Percentiles rank a stretch among this genome's conserved stretches.
These are phyloP conservation scores for Acacia acuminata DNA, from an alignment of 306 rosid genomes.

Conservation along the genomic window DNA sequence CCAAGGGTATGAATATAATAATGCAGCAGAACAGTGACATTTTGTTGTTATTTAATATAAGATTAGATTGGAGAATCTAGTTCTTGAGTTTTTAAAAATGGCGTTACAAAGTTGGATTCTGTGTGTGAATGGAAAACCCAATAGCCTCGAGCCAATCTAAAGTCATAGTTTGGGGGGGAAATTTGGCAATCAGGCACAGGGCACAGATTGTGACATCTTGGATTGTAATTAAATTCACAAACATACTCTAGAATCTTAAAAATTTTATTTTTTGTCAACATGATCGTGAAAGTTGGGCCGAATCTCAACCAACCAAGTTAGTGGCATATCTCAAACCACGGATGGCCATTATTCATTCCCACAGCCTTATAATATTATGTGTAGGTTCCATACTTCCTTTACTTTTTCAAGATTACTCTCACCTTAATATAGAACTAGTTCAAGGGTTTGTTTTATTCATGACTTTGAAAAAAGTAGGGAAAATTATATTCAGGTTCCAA, in stretches of 20 bases:
- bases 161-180: slow-evolving; percentile 22
- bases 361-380: not conserved
- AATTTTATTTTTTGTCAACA: not conserved
- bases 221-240: slow-evolving; percentile 33
- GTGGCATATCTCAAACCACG: slow-evolving; percentile 26
- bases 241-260: slow-evolving; percentile 33
- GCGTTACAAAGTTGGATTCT: slow-evolving; percentile 33
- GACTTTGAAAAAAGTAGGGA: too few species aligned
- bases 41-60: slow-evolving; percentile 1
- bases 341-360: slow-evolving; percentile 33
- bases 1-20: not conserved
- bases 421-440: too few species aligned
- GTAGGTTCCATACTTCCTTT: too few species aligned
- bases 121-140: slow-evolving; percentile 31
- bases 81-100: slow-evolving; percentile 13
- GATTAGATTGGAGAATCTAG: slow-evolving; percentile 26
- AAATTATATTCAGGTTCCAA: too few species aligned
- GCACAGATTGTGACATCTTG: slow-evolving; percentile 41
- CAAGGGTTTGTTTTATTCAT: too few species aligned
- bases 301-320: slow-evolving; percentile 37
- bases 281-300: slow-evolving; percentile 31
- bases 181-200: slow-evolving; percentile 41
- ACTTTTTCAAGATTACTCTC: too few species aligned
- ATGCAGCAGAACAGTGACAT: slow-evolving; percentile 19
- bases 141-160: slow-evolving; percentile 30